Conservation (phyloP, 495 filamentous ascomycete genomes). For the Xeromyces bisporus region DNA sequence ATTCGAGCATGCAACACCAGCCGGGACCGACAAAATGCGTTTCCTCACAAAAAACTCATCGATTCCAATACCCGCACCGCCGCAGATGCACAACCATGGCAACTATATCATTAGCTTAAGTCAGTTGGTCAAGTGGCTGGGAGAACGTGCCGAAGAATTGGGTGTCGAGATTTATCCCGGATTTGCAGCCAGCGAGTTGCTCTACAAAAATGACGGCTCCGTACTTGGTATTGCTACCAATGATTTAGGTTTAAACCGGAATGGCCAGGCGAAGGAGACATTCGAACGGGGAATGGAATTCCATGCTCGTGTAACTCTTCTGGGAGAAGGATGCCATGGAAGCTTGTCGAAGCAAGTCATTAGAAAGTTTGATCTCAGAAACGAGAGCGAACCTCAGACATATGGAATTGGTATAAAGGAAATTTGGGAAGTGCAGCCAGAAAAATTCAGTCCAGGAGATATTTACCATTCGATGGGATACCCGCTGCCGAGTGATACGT, state of each 20-base stretch:
- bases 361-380: constrained; percentile 83
- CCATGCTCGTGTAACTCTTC: constrained; percentile 82
- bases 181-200: constrained; percentile 83
- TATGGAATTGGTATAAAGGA: constrained; percentile 93
- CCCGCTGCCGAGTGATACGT: constrained; percentile 73
- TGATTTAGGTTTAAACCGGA: constrained; percentile 67
- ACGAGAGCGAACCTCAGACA: constrained; percentile 82
- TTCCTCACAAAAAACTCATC: constrained; percentile 75
- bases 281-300: constrained; percentile 99
- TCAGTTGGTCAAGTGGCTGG: constrained; percentile 87
- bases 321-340: constrained; percentile 92
- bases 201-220: constrained; percentile 72
- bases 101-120: constrained; percentile 96
- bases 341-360: constrained; percentile 90
- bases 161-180: constrained; percentile 98
- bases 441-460: constrained; percentile 78
- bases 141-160: constrained; percentile 83
- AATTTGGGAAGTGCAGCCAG: constrained; percentile 89
- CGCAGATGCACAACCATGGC: constrained; percentile 96
- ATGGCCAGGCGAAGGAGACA: constrained; percentile 72
- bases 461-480: constrained; percentile 88
- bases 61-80: constrained; percentile 69
- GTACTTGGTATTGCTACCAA: constrained; percentile 95
- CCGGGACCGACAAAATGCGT: constrained; percentile 72
- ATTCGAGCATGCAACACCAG: constrained; percentile 72